Conservation (phyloP, 805 yeast genomes). For the Yamadazyma akitaensis region DNA sequence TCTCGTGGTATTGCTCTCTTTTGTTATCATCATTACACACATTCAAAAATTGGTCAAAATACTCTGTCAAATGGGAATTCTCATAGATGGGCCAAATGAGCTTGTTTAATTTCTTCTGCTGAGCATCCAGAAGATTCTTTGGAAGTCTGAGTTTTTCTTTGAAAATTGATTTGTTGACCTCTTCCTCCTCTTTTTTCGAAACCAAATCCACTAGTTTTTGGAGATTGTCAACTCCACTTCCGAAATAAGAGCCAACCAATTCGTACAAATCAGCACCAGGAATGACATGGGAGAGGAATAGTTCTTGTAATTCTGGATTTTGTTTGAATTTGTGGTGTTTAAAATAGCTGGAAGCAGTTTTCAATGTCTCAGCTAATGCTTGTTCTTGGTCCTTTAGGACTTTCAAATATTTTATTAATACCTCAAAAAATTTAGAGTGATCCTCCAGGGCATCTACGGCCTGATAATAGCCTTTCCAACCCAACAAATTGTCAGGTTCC, state of each 20-base stretch:
- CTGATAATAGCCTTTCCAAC: slow-evolving; percentile 79
- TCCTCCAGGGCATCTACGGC: slow-evolving; percentile 38
- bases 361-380: slow-evolving; percentile 46
- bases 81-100: slow-evolving; percentile 47
- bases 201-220: slow-evolving; percentile 41
- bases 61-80: slow-evolving; percentile 48
- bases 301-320: slow-evolving; percentile 37
- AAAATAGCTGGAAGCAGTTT: slow-evolving; percentile 46
- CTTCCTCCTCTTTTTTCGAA: slow-evolving; percentile 37
- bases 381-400: slow-evolving; percentile 41
- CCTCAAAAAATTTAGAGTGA: slow-evolving; percentile 43
- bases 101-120: slow-evolving; percentile 34
- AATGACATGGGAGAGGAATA: slow-evolving; percentile 46
- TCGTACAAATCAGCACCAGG: slow-evolving; percentile 60
- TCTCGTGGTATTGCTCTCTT: slow-evolving; percentile 59
- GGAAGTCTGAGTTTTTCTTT: slow-evolving; percentile 51
- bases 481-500: slow-evolving; percentile 52
- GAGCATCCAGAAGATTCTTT: slow-evolving; percentile 39
- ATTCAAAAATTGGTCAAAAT: slow-evolving; percentile 58
- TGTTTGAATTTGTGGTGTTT: slow-evolving; percentile 29
- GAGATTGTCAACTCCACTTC: slow-evolving; percentile 45
- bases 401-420: slow-evolving; percentile 44
- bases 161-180: slow-evolving; percentile 39
- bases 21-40: slow-evolving; percentile 54
- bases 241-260: slow-evolving; percentile 41